Percentiles rank a stretch among this genome's conserved stretches.
Evolutionary conservation across 768 basidiomycete species (phyloP).

Genomic region (Rhodotorula kratochvilovae): DNA sequence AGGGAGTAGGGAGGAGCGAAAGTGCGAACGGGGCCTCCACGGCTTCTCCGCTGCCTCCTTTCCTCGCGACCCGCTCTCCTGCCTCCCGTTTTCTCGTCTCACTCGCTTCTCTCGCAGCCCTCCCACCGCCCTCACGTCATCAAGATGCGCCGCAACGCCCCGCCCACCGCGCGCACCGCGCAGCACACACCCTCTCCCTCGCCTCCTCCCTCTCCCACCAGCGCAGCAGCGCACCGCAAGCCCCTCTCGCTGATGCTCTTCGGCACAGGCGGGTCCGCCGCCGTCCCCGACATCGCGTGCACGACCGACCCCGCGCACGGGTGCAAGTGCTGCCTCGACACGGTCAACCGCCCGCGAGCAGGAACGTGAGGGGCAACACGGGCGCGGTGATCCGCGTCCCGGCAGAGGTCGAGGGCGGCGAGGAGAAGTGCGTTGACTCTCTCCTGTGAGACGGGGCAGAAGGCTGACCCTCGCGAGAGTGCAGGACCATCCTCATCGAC

Average conservation of each 20-base stretch:
- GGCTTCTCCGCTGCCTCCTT: too few species aligned
- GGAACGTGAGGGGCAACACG: slow-evolving; percentile 78
- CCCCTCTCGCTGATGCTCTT: slow-evolving; percentile 17
- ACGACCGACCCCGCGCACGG: slow-evolving; percentile 60
- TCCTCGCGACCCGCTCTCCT: too few species aligned
- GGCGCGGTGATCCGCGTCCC: slow-evolving; percentile 60
- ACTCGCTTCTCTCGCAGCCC: too few species aligned
- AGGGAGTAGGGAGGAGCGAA: too few species aligned
- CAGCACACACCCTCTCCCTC: too few species aligned
- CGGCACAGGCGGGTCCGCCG: slow-evolving; percentile 18
- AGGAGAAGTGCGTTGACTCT: background rate
- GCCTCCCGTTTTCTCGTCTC: too few species aligned
- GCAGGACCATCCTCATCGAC: slow-evolving; percentile 37
- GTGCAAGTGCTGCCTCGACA: slow-evolving; percentile 65
- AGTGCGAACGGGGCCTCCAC: too few species aligned
- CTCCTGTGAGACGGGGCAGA: background rate
- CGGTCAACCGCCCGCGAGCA: slow-evolving; percentile 54
- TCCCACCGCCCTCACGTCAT: too few species aligned
- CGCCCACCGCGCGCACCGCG: background rate
- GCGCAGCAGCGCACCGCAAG: background rate
- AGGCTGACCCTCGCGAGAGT: background rate
- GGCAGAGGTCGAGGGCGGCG: background rate
- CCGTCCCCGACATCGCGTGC: slow-evolving; percentile 58
- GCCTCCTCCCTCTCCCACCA: too few species aligned
- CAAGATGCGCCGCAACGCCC: background rate